These are phyloP conservation scores for Calonectria crousiana DNA, from an alignment of 2,329 filamentous ascomycete genomes.

Conservation along the genomic window DNA sequence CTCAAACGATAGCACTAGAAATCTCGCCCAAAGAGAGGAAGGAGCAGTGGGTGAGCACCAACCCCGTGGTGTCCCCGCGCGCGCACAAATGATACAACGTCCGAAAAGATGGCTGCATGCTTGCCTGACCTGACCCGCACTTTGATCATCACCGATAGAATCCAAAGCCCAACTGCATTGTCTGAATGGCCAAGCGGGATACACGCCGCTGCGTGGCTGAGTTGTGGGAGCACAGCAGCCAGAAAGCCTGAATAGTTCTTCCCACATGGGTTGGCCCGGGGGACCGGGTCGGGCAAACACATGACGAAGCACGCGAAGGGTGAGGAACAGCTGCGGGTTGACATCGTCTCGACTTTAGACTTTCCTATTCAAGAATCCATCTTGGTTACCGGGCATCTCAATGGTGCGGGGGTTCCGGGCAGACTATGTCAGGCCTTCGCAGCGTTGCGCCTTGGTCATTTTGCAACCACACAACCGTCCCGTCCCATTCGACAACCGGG, in stretches of 20 bases:
- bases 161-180: background rate
- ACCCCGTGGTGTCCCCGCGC: background rate
- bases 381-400: background rate
- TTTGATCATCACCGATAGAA: background rate
- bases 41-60: background rate
- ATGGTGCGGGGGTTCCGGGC: background rate
- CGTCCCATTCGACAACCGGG: conserved; percentile 6
- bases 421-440: background rate
- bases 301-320: background rate
- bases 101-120: conserved; percentile 2
- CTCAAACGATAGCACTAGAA: background rate
- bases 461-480: background rate
- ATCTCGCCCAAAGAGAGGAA: background rate
- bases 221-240: background rate
- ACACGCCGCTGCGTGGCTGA: conserved; percentile 14
- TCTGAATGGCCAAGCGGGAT: background rate
- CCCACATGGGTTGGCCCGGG: background rate
- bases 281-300: background rate
- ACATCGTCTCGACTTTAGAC: background rate
- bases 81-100: background rate
- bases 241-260: background rate
- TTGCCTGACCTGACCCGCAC: conserved; percentile 13
- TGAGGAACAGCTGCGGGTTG: background rate
- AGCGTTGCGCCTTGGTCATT: conserved; percentile 4
- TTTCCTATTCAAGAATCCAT: background rate